A percentile compares a stretch with the other conserved stretches of the same genome.
Evolutionary conservation across 2,329 filamentous ascomycete species (phyloP).

Genomic region (Pseudofabraea citricarpa): DNA sequence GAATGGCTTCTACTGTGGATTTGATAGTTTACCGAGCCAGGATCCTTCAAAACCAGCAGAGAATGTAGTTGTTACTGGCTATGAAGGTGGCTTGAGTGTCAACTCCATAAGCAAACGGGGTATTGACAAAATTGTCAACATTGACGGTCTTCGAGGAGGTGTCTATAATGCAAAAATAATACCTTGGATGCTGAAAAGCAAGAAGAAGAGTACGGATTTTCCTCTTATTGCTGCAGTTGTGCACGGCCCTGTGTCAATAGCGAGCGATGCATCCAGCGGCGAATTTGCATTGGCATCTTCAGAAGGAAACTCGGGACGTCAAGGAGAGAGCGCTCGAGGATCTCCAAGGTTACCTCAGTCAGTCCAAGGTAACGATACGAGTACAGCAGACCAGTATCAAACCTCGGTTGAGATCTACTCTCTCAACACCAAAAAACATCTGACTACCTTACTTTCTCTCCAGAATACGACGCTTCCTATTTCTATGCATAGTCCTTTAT

Average conservation of each 20-base stretch:
- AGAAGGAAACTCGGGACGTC: conserved; percentile 13
- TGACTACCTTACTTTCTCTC: conserved; percentile 71
- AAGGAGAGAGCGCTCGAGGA: conserved; percentile 15
- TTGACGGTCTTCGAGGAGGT: conserved; percentile 74
- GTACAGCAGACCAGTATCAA: conserved; percentile 61
- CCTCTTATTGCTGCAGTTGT: conserved; percentile 76
- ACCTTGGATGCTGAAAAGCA: conserved; percentile 56
- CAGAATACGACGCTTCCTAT: conserved; percentile 56
- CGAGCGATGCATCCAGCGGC: conserved; percentile 15
- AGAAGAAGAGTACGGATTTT: conserved; percentile 49
- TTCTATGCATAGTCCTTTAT: conserved; percentile 55
- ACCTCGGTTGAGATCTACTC: conserved; percentile 89
- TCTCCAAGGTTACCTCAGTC: conserved; percentile 33
- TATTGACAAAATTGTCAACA: conserved; percentile 61
- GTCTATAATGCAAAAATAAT: conserved; percentile 81
- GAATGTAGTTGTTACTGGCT: conserved; percentile 71
- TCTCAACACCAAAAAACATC: conserved; percentile 64
- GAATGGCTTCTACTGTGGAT: conserved; percentile 73
- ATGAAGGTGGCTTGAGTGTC: conserved; percentile 74
- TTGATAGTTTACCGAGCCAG: conserved; percentile 59
- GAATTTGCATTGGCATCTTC: conserved; percentile 14
- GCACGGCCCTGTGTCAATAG: conserved; percentile 64
- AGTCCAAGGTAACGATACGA: conserved; percentile 28
- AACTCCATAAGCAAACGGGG: conserved; percentile 69
- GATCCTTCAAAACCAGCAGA: conserved; percentile 33